These are phyloP conservation scores for Evernia prunastri DNA, from an alignment of 495 filamentous ascomycete genomes.

Conservation along the genomic window DNA sequence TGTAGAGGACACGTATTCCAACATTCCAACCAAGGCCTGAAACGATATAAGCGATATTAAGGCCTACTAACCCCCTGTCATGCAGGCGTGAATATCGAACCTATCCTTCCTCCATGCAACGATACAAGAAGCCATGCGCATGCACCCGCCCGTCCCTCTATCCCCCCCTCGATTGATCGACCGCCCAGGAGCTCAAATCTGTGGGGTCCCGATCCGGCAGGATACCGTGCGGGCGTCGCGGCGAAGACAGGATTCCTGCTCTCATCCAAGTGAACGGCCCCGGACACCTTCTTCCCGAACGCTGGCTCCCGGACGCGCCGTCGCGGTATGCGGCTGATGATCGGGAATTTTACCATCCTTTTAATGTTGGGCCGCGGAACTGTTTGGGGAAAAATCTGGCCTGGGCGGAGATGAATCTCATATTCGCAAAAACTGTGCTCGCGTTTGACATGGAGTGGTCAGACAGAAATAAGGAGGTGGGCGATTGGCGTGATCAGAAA, in stretches of 20 bases:
- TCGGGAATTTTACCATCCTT: constrained; percentile 29
- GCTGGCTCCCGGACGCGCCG: constrained; percentile 36
- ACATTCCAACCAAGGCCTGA: too few relatives aligned
- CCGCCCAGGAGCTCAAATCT: background rate
- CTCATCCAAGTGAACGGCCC: background rate
- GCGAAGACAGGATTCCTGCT: background rate
- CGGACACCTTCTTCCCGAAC: constrained; percentile 36
- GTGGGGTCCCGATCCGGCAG: background rate
- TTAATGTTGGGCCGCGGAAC: constrained; percentile 31
- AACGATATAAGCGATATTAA: too few relatives aligned
- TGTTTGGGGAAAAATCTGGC: constrained; percentile 40
- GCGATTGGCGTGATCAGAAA: constrained; percentile 29
- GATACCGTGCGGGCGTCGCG: background rate
- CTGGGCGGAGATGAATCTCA: constrained; percentile 45
- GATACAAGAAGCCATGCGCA: background rate
- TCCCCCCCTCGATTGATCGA: background rate
- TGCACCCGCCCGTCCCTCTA: background rate
- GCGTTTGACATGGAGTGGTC: constrained; percentile 43
- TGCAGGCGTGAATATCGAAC: background rate
- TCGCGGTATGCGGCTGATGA: constrained; percentile 24
- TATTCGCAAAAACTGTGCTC: constrained; percentile 44
- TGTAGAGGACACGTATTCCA: too few relatives aligned
- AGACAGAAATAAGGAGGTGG: constrained; percentile 21
- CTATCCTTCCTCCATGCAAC: background rate
- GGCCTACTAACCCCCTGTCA: too few relatives aligned